These are phyloP conservation scores for Kurtzmaniella quercitrusa DNA, from an alignment of 1,139 yeast species.

Conservation along the genomic window DNA sequence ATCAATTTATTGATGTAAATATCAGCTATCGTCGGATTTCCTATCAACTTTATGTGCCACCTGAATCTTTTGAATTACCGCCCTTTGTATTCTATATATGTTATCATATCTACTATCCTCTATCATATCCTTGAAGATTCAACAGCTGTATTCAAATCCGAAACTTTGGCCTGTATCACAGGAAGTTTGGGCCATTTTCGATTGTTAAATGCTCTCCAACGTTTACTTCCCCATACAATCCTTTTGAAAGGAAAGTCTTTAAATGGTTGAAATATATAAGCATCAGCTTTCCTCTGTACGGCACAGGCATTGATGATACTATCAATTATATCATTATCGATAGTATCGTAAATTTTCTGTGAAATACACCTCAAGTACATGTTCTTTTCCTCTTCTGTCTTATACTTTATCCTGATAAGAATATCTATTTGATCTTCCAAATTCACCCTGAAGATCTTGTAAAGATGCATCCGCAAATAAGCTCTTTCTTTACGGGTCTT, in stretches of 20 bases:
- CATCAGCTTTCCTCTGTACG: constrained; percentile 8
- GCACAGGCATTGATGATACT: constrained; percentile 16
- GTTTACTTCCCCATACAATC: constrained; percentile 28
- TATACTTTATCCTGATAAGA: constrained; percentile 33
- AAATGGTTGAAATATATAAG: constrained; percentile 25
- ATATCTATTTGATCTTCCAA: constrained; percentile 38
- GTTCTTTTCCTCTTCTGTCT: constrained; percentile 21
- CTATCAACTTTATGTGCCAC: too few relatives aligned
- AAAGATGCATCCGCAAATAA: constrained; percentile 20
- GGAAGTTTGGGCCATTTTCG: background rate
- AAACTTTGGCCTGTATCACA: background rate
- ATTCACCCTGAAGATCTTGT: constrained; percentile 36
- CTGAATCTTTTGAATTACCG: too few relatives aligned
- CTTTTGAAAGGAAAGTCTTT: constrained; percentile 24
- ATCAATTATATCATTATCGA: constrained; percentile 22
- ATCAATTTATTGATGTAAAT: too few relatives aligned
- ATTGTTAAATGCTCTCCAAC: background rate
- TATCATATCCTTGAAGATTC: background rate
- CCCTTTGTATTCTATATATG: too few relatives aligned
- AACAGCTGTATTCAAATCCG: background rate
- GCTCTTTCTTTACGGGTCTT: constrained; percentile 15
- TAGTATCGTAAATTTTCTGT: constrained; percentile 23
- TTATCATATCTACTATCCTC: background rate
- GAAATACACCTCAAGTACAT: constrained; percentile 23
- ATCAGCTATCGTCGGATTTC: too few relatives aligned